A percentile compares a stretch with the other conserved stretches of the same genome.
These are phyloP conservation scores for Pleurotus ostreatus DNA, from an alignment of 768 basidiomycete genomes.

Conservation along the genomic window DNA sequence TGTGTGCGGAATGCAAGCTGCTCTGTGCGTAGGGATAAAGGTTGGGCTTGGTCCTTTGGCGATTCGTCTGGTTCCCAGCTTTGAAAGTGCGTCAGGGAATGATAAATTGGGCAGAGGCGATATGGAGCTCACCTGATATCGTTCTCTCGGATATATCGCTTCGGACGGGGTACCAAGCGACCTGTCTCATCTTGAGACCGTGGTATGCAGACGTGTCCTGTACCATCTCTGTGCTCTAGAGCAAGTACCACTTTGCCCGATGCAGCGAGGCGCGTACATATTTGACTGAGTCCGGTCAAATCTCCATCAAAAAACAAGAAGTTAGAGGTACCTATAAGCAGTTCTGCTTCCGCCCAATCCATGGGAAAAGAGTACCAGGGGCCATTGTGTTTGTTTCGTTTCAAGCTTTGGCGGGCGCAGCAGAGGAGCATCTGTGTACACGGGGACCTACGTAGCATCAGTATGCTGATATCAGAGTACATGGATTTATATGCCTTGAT, in stretches of 20 bases:
- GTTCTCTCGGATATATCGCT: constrained; percentile 51
- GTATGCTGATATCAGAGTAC: neutral
- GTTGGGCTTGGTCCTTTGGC: constrained; percentile 17
- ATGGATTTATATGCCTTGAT: constrained; percentile 34
- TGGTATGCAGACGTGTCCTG: constrained; percentile 49
- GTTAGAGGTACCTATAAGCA: constrained; percentile 50
- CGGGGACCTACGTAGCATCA: constrained; percentile 43
- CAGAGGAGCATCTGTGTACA: constrained; percentile 51
- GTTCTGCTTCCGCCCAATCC: constrained; percentile 74
- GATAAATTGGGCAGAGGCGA: neutral
- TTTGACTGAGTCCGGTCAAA: constrained; percentile 39
- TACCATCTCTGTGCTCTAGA: constrained; percentile 82
- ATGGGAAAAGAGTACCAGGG: constrained; percentile 82
- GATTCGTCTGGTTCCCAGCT: constrained; percentile 26
- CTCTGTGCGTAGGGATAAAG: constrained; percentile 53
- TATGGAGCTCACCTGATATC: constrained; percentile 46
- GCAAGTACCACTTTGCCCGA: constrained; percentile 80
- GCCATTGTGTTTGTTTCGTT: constrained; percentile 46
- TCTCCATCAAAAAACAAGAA: neutral
- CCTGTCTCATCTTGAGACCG: constrained; percentile 27
- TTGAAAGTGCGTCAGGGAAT: neutral
- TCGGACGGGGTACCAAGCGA: constrained; percentile 19
- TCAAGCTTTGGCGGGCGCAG: constrained; percentile 28
- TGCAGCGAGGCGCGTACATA: constrained; percentile 70
- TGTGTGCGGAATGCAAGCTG: constrained; percentile 68